A percentile compares a stretch with the other conserved stretches of the same genome.
Conservation (phyloP, 371 early-diverging fungal genomes). For the Choanephora cucurbitarum region DNA sequence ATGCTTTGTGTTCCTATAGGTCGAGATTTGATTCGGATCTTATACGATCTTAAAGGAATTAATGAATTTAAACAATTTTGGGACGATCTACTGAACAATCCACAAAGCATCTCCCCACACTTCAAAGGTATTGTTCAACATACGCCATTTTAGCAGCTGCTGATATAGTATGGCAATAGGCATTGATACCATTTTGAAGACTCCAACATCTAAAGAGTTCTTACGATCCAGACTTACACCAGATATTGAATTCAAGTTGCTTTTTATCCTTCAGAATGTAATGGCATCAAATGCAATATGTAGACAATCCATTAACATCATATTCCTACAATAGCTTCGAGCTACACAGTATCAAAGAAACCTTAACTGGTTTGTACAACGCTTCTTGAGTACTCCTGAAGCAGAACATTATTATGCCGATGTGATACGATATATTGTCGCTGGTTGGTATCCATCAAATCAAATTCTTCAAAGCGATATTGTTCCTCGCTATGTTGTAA, state of each 20-base stretch:
- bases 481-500: slow-evolving; percentile 77
- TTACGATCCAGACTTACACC: slow-evolving; percentile 64
- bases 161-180: slow-evolving; percentile 21
- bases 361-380: slow-evolving; percentile 68
- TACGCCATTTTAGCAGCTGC: slow-evolving; percentile 7
- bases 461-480: slow-evolving; percentile 71
- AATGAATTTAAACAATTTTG: slow-evolving; percentile 66
- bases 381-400: slow-evolving; percentile 62
- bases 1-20: slow-evolving; percentile 66
- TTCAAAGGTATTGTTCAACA: slow-evolving; percentile 43
- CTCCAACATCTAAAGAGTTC: slow-evolving; percentile 66
- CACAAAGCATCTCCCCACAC: slow-evolving; percentile 57
- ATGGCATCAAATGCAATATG: slow-evolving; percentile 8
- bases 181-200: slow-evolving; percentile 48
- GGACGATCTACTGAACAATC: slow-evolving; percentile 57
- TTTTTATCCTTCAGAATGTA: slow-evolving; percentile 71
- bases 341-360: slow-evolving; percentile 57
- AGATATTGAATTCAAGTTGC: slow-evolving; percentile 73
- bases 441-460: slow-evolving; percentile 81
- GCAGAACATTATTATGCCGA: slow-evolving; percentile 67
- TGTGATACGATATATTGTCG: slow-evolving; percentile 75
- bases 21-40: slow-evolving; percentile 69
- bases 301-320: too few relatives aligned
- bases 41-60: slow-evolving; percentile 64
- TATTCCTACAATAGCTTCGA: too few relatives aligned